Base-by-base conservation (phyloP, 441 rosid genomes). In the Adansonia grandidieri region DNA sequence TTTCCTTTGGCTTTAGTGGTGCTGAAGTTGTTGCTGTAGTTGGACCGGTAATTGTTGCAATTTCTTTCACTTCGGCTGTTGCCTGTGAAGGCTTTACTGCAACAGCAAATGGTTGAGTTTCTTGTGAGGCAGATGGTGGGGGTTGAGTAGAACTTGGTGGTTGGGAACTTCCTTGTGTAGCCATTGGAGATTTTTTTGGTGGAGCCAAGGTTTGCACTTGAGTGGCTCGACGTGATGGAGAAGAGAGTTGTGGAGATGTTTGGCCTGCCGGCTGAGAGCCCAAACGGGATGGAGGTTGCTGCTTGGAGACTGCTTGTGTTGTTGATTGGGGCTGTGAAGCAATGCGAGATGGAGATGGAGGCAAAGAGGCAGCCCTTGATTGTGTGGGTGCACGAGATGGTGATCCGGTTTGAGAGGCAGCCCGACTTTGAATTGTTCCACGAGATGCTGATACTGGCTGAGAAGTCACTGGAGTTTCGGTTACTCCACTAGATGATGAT, bases 211-310 rank as follows among this genome's bases (percentile, higher is more conserved):
- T 42, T 74, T 50, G 81, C 75, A 64, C 71, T 68, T 65, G 77
- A 71, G 58, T 47, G 28, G 75, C 69, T 76, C 54, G 51, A 54
- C 15, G 87, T 77, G 85, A n/a, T 14, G 86, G 84, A 73, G 89
- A 80, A 77, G 88, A 48, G 75, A 85, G 76, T 79, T 28, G 78
- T 7, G 79, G 28, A 14, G 81, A 53, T 77, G 84, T 75, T 78
- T 75, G 86, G 37, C 47, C 82, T 32, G 82, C 68, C 77, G 82
- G 77, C 60, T 71, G 84, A 57, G 90, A 65, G 74, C 85, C 74
- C 61, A 71, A 79, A 63, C 65, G 86, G 68, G 86, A 20, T 28
- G 84, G 76, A 64, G 86, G 70, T 78, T 20, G 82, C 62, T 80
- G 83, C 78, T 60, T 80, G 14, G 84, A 53, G 42, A 58, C 60